These are phyloP conservation scores for Thuja plicata DNA, from an alignment of 83 land plant species.

Conservation along the genomic window DNA sequence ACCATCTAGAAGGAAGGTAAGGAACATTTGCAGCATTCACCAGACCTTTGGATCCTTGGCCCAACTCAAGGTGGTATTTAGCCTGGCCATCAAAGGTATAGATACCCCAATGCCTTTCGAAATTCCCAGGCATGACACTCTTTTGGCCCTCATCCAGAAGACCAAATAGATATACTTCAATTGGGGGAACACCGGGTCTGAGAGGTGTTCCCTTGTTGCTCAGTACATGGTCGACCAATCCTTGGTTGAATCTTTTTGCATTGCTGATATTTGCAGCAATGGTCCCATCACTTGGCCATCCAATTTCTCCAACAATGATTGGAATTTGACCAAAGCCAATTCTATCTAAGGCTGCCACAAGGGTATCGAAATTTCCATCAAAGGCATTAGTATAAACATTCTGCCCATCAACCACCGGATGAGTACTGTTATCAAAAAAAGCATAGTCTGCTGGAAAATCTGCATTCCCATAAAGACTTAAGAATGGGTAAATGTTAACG, in stretches of 20 bases:
- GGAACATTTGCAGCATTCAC: conserved; percentile 57
- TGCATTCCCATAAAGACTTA: conserved; percentile 65
- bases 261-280: conserved; percentile 56
- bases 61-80: conserved; percentile 79
- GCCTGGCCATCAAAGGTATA: conserved; percentile 85
- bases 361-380: conserved; percentile 87
- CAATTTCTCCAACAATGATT: conserved; percentile 86
- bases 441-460: conserved; percentile 88
- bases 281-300: conserved; percentile 97
- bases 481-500: conserved; percentile 87
- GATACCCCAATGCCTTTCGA: conserved; percentile 95
- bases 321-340: conserved; percentile 76
- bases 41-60: conserved; percentile 35
- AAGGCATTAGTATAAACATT: conserved; percentile 78
- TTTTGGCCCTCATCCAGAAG: conserved; percentile 85
- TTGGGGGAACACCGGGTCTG: conserved; percentile 65
- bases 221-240: conserved; percentile 64
- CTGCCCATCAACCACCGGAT: conserved; percentile 62
- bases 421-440: conserved; percentile 70
- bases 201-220: conserved; percentile 81
- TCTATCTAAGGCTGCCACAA: conserved; percentile 72
- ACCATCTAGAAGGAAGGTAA: conserved; percentile 74
- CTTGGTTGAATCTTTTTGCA: conserved; percentile 76
- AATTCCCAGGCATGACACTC: conserved; percentile 71
- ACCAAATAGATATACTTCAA: conserved; percentile 80